Percentiles rank a stretch among this genome's conserved stretches.
phyloP scores from a whole-genome alignment of 306 rosid species.

The Prinsepia uniflora region DNA sequence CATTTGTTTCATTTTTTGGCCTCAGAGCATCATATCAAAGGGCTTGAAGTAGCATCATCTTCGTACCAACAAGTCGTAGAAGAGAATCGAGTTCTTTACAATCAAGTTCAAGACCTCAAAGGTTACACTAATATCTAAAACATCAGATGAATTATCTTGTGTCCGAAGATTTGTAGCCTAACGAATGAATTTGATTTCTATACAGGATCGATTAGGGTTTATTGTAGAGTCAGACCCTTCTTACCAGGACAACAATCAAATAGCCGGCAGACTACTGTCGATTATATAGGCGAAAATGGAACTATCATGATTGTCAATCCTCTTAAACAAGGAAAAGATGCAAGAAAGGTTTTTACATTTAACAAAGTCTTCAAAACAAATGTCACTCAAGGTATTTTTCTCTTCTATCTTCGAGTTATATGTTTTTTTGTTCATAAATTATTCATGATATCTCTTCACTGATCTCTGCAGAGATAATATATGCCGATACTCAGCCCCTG shows the following conservation, averaged over 20 bases:
- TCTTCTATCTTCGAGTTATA: background rate
- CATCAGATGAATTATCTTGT: background rate
- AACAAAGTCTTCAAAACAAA: conserved; percentile 80
- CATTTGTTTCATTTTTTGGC: background rate
- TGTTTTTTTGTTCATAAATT: conserved; percentile 14
- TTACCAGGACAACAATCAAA: conserved; percentile 64
- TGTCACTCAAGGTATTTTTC: conserved; percentile 76
- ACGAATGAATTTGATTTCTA: conserved; percentile 17
- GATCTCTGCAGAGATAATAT: conserved; percentile 79
- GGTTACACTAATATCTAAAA: conserved; percentile 32
- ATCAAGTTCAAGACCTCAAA: conserved; percentile 96
- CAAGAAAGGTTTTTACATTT: conserved; percentile 83
- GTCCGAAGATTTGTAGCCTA: background rate
- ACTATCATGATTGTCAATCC: conserved; percentile 89
- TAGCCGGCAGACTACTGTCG: conserved; percentile 61
- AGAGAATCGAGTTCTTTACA: conserved; percentile 80
- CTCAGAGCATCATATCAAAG: conserved; percentile 65
- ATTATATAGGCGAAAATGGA: conserved; percentile 94
- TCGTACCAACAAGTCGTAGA: conserved; percentile 81
- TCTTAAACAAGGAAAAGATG: conserved; percentile 77
- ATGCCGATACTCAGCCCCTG: conserved; percentile 70
- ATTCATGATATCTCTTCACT: conserved; percentile 21
- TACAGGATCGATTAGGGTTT: conserved; percentile 87
- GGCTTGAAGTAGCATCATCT: conserved; percentile 70
- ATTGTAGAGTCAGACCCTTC: conserved; percentile 93